A percentile compares a stretch with the other conserved stretches of the same genome.
Evolutionary conservation across 257 asterid genomes (phyloP).

Genomic region (Plectranthus barbatus): DNA sequence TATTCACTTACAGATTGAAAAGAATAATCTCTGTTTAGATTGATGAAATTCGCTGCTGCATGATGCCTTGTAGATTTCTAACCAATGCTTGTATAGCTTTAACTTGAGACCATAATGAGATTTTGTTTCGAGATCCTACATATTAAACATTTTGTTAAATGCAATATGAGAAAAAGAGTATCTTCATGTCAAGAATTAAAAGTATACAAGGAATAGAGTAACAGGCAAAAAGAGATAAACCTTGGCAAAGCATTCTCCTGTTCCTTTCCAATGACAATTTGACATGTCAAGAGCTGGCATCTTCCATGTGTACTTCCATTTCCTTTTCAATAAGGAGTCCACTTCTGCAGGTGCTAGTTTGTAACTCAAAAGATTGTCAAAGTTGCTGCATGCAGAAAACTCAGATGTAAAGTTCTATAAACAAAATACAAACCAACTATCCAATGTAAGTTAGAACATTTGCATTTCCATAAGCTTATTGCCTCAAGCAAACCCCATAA

Average conservation of each 20-base stretch:
- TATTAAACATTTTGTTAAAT: constrained; percentile 6
- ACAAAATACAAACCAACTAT: constrained; percentile 3
- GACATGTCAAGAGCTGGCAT: constrained; percentile 51
- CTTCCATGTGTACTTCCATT: constrained; percentile 77
- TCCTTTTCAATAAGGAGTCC: constrained; percentile 36
- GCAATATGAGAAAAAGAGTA: neutral
- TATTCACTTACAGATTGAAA: constrained; percentile 65
- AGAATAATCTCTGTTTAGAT: constrained; percentile 56
- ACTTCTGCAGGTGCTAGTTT: constrained; percentile 47
- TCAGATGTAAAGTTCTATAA: neutral
- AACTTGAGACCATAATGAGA: constrained; percentile 49
- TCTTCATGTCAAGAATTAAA: constrained; percentile 1
- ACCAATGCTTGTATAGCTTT: constrained; percentile 66
- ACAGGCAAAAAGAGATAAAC: constrained; percentile 24
- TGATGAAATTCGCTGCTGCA: constrained; percentile 60
- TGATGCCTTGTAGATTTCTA: constrained; percentile 49
- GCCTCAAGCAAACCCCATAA: neutral
- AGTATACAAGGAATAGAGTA: neutral
- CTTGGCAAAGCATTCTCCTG: constrained; percentile 59
- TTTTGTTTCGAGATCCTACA: constrained; percentile 43
- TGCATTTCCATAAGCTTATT: neutral
- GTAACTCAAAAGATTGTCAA: constrained; percentile 55
- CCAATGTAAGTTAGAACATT: neutral
- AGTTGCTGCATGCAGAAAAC: constrained; percentile 42
- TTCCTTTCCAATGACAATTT: constrained; percentile 81